These are phyloP conservation scores for Gracilaria caudata DNA, from an alignment of 23 red algal genomes.

Conservation along the genomic window DNA sequence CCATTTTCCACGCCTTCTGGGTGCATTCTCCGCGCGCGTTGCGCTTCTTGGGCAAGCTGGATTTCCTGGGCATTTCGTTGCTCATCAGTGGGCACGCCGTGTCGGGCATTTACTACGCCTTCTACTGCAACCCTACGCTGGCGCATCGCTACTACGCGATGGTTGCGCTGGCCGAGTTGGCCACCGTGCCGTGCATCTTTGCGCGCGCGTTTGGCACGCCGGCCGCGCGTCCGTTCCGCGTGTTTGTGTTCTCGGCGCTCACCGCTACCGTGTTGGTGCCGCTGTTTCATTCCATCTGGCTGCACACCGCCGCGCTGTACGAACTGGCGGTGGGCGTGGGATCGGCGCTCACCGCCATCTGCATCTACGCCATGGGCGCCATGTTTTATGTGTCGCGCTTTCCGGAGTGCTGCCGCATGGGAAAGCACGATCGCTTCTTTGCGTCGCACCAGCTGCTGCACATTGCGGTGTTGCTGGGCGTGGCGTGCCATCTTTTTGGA, in stretches of 20 bases:
- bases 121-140: conserved; percentile 66
- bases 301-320: conserved; percentile 20
- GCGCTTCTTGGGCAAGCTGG: conserved; percentile 53
- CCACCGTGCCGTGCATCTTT: conserved; percentile 61
- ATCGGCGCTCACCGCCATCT: conserved; percentile 22
- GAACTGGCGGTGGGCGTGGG: conserved; percentile 40
- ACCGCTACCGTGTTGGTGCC: conserved; percentile 35
- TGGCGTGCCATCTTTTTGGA: conserved; percentile 45
- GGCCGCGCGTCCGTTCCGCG: conserved; percentile 57
- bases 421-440: conserved; percentile 74
- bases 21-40: conserved; percentile 39
- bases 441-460: conserved; percentile 83
- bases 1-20: conserved; percentile 73
- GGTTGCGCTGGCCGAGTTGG: conserved; percentile 14
- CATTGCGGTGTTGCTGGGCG: conserved; percentile 71
- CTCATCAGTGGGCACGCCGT: conserved; percentile 70
- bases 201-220: conserved; percentile 51
- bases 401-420: conserved; percentile 81
- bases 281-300: conserved; percentile 54
- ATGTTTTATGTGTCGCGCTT: conserved; percentile 70
- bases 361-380: conserved; percentile 64
- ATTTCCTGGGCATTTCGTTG: conserved; percentile 80
- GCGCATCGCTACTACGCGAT: conserved; percentile 47
- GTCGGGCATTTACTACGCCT: conserved; percentile 59
- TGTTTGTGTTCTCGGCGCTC: conserved; percentile 58